Base-by-base conservation (phyloP, 2,329 filamentous ascomycete genomes). In the Ophiosphaerella narmari region DNA sequence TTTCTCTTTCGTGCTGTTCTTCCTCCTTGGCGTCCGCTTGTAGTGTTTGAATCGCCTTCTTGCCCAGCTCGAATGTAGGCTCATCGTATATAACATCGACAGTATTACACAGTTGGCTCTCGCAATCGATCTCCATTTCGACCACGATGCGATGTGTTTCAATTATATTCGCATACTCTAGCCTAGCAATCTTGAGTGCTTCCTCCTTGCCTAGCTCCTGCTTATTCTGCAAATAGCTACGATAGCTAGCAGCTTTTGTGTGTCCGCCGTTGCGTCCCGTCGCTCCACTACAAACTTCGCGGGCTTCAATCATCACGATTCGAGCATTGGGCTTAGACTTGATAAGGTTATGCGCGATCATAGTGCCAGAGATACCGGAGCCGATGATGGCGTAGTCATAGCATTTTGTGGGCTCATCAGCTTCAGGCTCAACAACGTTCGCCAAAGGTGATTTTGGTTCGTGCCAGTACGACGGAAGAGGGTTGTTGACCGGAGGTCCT, bases 61-160 rank as follows among this genome's bases (percentile, higher is more conserved):
- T 66, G 0, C 70, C 71, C 4, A 39, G 5, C 31, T 67, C 57
- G 43, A 71, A 74, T 0, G 66, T 64, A 11, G 42, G 38, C 11
- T 51, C 16, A 42, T 84, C 80, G 61, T 84, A 86, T 29, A 86
- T 72, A 2, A 86, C 71, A 63, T 87, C 84, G 2, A 85, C 76
- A 0, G 84, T 86, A 21, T 77, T 72, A 56, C 82, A 80, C 8
- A 76, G 63, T 33, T 70, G 61, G 42, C 76, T 78, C 59, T 86
- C 83, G 18, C 69, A 72, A 2, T 64, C 57, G 5, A 68, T 61
- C 78, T 9, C 71, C 47, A 85, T 67, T 14, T 76, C 68, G 5
- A 66, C 63, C 0, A 82, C 81, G 52, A 87, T 80, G 0, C 63
- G 67, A 60, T 86, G 84, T 8, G 84, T 78, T n/a, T 77, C 78